Base-by-base conservation (phyloP, 352 stramenopile species). In the Phytophthora pluvialis region DNA sequence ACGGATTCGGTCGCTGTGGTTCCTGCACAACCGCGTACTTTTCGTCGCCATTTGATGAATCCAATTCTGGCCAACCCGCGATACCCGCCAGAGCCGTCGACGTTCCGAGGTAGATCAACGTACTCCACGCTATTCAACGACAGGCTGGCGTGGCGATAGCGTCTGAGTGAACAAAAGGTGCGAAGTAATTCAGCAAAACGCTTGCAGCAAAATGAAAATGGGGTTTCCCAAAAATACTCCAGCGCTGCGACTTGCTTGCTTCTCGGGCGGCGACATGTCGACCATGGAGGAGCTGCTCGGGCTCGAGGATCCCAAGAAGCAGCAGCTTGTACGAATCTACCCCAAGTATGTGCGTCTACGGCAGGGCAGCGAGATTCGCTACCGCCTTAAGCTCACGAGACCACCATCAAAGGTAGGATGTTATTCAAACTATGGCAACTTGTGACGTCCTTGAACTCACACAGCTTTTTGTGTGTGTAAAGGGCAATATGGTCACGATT, bases 361-460 rank as follows among this genome's bases (percentile, higher is more conserved):
- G 0, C 82, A 89, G 36, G 81, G 81, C 7, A 83, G 79, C 18
- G 79, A 89, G 43, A 89, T 88, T 52, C 73, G 73, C 21, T 91
- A 90, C 55, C 70, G 72, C 29, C 49, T 93, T 38, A 88, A 88
- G 43, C 62, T 91, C 15, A 60, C 52, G 11, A 70, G 80, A 8
- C 71, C 78, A 5, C 81, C 81, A 15, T 77, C 64, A n/a, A 85
- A 77, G 52, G 78, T 86, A 76, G 1, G 15, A 32, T 10, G 12
- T 35, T 38, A 25, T n/a, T 7, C 31, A n/a, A 43, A 43, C 1
- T 16, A 42, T 42, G 29, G 25, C 6, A 32, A n/a, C 11, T 29
- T 53, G 31, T 29, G 21, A 21, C n/a, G 38, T 49, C 1, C 9
- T 31, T 15, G 29, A 49, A 28, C 51, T 60, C 12, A 35, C 31